Evolutionary conservation across 306 rosid genomes (phyloP).

Genomic region (Nissolia schottii): DNA sequence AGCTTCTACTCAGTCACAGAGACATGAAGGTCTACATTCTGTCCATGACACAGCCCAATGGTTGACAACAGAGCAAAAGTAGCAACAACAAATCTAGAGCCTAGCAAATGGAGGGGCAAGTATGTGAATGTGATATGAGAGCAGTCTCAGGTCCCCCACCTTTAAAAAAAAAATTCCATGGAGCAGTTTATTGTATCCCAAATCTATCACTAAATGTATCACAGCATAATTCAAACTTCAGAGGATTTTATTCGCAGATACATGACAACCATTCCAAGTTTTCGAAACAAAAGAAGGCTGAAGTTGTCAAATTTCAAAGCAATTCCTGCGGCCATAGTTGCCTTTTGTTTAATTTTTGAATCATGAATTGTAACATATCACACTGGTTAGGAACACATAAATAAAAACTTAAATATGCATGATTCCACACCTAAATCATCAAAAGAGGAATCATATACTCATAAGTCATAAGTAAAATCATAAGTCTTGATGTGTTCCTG

Average conservation of each 20-base stretch:
- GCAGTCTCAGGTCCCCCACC: neutral
- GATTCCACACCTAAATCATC: neutral
- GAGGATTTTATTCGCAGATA: neutral
- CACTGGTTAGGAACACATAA: neutral
- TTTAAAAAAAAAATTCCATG: neutral
- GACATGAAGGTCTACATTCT: neutral
- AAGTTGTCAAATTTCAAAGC: neutral
- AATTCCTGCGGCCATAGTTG: neutral
- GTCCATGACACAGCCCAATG: neutral
- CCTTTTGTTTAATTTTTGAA: neutral
- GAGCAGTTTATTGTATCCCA: neutral
- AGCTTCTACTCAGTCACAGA: neutral
- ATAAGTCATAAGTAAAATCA: neutral
- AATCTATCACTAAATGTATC: neutral
- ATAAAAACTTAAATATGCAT: neutral
- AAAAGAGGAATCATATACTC: neutral
- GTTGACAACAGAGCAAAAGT: neutral
- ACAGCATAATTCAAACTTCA: neutral
- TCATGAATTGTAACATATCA: neutral
- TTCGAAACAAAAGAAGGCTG: neutral
- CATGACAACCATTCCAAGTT: neutral
- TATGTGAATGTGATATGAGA: neutral
- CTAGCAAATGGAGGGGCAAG: neutral
- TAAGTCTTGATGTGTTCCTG: neutral
- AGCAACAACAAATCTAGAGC: slow-evolving; percentile 10